Base-by-base conservation (phyloP, 2,329 filamentous ascomycete genomes). In the Exophiala viscosa region DNA sequence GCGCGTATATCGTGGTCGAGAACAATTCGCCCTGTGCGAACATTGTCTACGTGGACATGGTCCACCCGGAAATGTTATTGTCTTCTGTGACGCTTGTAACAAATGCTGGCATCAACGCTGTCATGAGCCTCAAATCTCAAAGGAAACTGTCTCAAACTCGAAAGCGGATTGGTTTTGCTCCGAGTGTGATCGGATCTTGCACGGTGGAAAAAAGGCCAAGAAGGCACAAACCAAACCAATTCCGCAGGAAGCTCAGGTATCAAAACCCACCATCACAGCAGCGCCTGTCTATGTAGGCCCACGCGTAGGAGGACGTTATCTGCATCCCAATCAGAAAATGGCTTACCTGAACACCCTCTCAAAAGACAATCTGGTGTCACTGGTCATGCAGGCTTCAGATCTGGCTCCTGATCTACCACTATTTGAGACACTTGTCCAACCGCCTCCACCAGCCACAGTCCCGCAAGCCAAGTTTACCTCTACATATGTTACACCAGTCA, bases 11-110 rank as follows among this genome's bases (percentile, higher is more conserved):
- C 81, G 70, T 49, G 66, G 67, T 15, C 72, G 70, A 47, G 68
- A 72, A 45, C 61, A 67, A 10, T 70, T 67, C 51, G 69, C 72
- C 68, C 69, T 87, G 31, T 93, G 88, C 73, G 85, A 84, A 62
- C 78, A 81, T 58, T 95, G 89, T 70, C 79, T 84, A 48, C 77
- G 88, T 59, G 84, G 86, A 8, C 80, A 86, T 59, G 88, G 86
- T 63, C 85, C 86, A 2, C 68, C 75, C n/a, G 82, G 75, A 61
- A 93, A 93, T 70, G 81, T 85, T 70, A 91, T 95, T 66, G 88
- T 93, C 2, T 90, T 91, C 68, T 95, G 89, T 71, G 87, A 92
- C 69, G 84, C 84, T 13, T 95, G 89, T 73, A 88, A 89, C 66
- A 76, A 78, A 28, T 82, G 84, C 38, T 95, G 89, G 80, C 89